These are phyloP conservation scores for Vachellia collinsii DNA, from an alignment of 306 rosid genomes.

Conservation along the genomic window DNA sequence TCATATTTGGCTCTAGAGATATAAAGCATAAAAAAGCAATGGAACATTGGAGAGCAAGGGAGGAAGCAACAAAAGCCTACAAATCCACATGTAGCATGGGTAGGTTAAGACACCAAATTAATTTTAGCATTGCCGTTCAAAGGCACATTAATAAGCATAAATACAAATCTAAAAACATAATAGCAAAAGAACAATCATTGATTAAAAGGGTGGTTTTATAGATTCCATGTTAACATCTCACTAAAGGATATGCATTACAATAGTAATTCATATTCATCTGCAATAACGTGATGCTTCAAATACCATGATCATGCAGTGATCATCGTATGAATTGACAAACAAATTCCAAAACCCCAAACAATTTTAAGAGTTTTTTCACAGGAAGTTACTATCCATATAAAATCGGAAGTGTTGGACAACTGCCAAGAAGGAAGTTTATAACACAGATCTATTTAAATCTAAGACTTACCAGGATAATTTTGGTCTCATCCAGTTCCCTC, in stretches of 20 bases:
- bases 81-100: constrained; percentile 15
- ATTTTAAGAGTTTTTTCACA: background rate
- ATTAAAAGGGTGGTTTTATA: background rate
- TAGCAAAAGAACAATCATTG: constrained; percentile 8
- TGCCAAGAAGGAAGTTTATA: constrained; percentile 14
- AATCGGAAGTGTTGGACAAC: background rate
- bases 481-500: constrained; percentile 86
- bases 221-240: background rate
- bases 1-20: constrained; percentile 21
- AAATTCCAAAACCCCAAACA: constrained; percentile 16
- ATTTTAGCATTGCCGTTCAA: constrained; percentile 4
- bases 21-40: constrained; percentile 17
- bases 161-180: constrained; percentile 7
- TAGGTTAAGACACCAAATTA: constrained; percentile 1
- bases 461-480: constrained; percentile 89
- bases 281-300: background rate
- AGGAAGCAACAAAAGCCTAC: constrained; percentile 21
- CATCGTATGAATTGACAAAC: constrained; percentile 9
- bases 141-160: constrained; percentile 24
- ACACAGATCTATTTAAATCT: background rate
- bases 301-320: constrained; percentile 6
- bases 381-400: constrained; percentile 20
- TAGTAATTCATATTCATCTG: constrained; percentile 1
- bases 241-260: constrained; percentile 17
- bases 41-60: background rate